Evolutionary conservation across 768 basidiomycete species (phyloP), one percentile per base, ranked within the genome.

Genomic region (Lactarius vividus): DNA sequence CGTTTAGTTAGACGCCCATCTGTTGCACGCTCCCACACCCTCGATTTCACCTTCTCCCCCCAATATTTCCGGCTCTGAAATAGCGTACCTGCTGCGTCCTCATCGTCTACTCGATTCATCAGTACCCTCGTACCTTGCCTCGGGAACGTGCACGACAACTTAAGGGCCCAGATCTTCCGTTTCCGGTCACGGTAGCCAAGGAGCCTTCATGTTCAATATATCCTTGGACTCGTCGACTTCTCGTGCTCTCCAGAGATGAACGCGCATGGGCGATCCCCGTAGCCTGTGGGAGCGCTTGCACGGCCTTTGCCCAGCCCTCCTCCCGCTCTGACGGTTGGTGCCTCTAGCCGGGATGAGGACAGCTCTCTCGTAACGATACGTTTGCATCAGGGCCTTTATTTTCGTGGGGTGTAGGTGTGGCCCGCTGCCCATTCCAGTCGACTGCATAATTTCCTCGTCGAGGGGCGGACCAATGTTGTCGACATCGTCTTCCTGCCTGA

Each of bases 101-200:
- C 28, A 26, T 59, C 54, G 23, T 46, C 57, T 33, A 42, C 13
- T 62, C 49, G 31, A 39, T 28, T 16, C 16, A 9, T 13, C 31
- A n/a, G 56, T 52, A 66, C 65, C 66, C 66, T 37, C 57, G 62
- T 67, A 63, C 62, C 66, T 67, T 39, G 46, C 61, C 29, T 37
- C 20, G 52, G 42, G 6, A 62, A 57, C 56, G 23, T 66, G 55
- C 42, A 59, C 56, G 15, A 37, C 56, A 4, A 23, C 57, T 57
- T 20, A 58, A 39, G 53, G 61, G 18, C 66, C 29, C 23, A 63
- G 61, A 67, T 55, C 62, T 8, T 53, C 42, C 26, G 11, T 23
- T 52, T 15, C 4, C 61, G 65, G 62, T 62, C 65, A 15, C 37
- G 10, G 23, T 3, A 2, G 20, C 49, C 55, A 53, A 10, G 23